Conservation (phyloP, 129 eudicot species). For the Sambucus nigra region DNA sequence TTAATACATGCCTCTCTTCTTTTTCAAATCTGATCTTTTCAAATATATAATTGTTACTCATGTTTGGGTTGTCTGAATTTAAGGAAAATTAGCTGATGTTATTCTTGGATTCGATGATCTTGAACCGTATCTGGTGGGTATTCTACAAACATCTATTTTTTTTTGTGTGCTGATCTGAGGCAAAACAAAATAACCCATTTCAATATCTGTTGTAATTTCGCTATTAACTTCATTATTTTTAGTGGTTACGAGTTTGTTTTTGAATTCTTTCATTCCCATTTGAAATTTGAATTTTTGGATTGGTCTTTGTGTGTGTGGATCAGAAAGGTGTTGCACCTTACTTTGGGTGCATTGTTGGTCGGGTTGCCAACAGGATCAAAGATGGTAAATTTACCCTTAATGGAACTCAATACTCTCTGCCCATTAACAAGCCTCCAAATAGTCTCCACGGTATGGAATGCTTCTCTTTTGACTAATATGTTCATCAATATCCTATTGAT, state of each 20-base stretch:
- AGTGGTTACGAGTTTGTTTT: background rate
- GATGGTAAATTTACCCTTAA: constrained; percentile 75
- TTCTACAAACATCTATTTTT: background rate
- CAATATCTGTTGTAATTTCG: background rate
- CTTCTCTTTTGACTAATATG: background rate
- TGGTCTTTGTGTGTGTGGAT: constrained; percentile 19
- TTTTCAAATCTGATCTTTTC: background rate
- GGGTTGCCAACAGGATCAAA: constrained; percentile 95
- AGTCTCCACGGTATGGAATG: constrained; percentile 63
- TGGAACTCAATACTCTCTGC: constrained; percentile 52
- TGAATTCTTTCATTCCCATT: background rate
- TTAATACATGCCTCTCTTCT: background rate
- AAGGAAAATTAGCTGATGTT: constrained; percentile 88
- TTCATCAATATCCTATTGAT: background rate
- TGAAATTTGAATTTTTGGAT: constrained; percentile 1
- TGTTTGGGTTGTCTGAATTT: constrained; percentile 9
- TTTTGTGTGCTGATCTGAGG: no score
- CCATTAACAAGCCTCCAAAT: constrained; percentile 80
- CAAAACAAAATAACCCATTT: no score
- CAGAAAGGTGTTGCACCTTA: constrained; percentile 75
- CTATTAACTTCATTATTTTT: background rate
- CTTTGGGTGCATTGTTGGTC: constrained; percentile 95
- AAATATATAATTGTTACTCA: background rate
- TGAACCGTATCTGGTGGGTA: constrained; percentile 71
- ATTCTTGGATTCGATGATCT: constrained; percentile 94